A percentile compares a stretch with the other conserved stretches of the same genome.
phyloP scores from a whole-genome alignment of 768 basidiomycete genomes.

The Rossbeevera mucosa region DNA sequence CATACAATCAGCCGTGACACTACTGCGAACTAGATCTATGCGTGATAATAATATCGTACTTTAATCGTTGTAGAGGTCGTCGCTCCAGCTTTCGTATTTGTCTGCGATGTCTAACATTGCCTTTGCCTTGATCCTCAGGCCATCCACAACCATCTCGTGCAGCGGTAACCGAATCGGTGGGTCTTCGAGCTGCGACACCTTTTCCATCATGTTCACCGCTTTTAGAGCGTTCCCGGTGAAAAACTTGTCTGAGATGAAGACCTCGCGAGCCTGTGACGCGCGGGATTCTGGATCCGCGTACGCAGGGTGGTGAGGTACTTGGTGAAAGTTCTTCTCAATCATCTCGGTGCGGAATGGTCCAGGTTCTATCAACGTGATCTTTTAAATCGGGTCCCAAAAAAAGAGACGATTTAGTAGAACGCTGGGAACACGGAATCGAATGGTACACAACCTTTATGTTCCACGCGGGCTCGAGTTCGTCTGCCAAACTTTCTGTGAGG shows the following conservation, averaged over 20 bases:
- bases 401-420: neutral
- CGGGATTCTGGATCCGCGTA: slow-evolving; percentile 9
- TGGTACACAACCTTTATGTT: slow-evolving; percentile 12
- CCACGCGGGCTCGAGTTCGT: slow-evolving; percentile 14
- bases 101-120: slow-evolving; percentile 5
- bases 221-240: slow-evolving; percentile 14
- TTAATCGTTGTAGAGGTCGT: slow-evolving; percentile 12
- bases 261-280: slow-evolving; percentile 4
- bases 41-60: too few species aligned
- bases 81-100: slow-evolving; percentile 14
- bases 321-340: neutral
- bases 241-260: neutral
- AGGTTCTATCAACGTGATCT: slow-evolving; percentile 15
- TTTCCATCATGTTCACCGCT: slow-evolving; percentile 12
- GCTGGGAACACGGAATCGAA: neutral
- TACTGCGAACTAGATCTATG: too few species aligned
- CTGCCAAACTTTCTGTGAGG: slow-evolving; percentile 8
- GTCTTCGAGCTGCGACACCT: slow-evolving; percentile 10
- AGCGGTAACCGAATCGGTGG: slow-evolving; percentile 14
- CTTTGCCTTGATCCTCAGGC: slow-evolving; percentile 11
- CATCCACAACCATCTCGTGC: slow-evolving; percentile 2
- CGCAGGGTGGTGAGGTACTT: slow-evolving; percentile 13
- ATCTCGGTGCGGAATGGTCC: slow-evolving; percentile 15
- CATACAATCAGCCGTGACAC: too few species aligned
- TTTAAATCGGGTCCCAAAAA: neutral